Evolutionary conservation across 2,329 filamentous ascomycete genomes (phyloP), one percentile per base, ranked within the genome.

Genomic region (Orbilia blumenaviensis): DNA sequence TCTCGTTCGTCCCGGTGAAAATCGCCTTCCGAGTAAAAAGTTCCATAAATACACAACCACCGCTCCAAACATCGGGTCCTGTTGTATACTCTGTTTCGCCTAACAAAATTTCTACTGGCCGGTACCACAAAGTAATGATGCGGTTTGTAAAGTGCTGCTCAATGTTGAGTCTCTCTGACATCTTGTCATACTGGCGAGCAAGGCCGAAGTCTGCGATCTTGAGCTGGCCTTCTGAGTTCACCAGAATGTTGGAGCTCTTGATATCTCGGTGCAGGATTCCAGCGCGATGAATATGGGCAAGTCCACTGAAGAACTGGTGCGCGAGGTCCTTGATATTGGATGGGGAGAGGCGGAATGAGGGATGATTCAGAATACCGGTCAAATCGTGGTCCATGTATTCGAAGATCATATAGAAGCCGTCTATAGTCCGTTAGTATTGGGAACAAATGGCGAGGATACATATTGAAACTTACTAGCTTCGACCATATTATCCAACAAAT

Each of bases 361-460:
- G 95, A 81, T 99, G 95, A 80, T 98, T 98, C 76, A 99, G 88
- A 32, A 99, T 86, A 12, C 95, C 95, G 1, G 95, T 99, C 76
- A 99, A 85, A 82, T 99, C 95, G 82, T 99, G 95, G 0, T 95
- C 94, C 32, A 98, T 87, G 81, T 99, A 99, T 82, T 99, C 95
- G 79, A 99, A 99, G 2, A 99, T 95, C 95, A 99, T 99, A 84
- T 96, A 99, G 83, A 95, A 99, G 83, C 98, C 94, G 79, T 98
- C 79, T 80, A 63, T 18, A 27, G 12, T 12, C 29, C 16, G 56
- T 78, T 67, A 74, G 61, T 16, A 69, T 14, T 52, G 38, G 7
- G 3, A 8, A 16, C 34, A 36, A 61, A 25, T 27, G 18, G 16
- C 2, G 29, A 38, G n/a, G 6, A 21, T 48, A 5, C 21, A 25